Evolutionary conservation across 768 basidiomycete genomes (phyloP).

Genomic region (Nidularia sp.): DNA sequence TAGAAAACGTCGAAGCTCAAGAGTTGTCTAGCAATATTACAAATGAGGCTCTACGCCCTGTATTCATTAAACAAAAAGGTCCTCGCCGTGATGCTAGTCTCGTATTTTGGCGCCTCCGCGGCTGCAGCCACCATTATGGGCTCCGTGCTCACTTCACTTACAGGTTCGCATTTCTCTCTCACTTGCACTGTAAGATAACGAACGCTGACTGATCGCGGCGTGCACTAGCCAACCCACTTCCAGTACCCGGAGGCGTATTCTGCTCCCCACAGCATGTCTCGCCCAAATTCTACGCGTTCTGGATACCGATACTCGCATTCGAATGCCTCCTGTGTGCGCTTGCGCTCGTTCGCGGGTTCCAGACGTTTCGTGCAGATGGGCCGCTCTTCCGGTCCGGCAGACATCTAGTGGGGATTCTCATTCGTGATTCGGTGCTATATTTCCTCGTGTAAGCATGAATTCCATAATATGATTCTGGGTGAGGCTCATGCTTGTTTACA

Average conservation of each 20-base stretch:
- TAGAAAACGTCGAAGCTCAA: neutral
- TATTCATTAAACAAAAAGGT: slow-evolving; percentile 51
- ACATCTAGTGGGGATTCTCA: slow-evolving; percentile 42
- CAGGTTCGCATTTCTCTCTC: slow-evolving; percentile 22
- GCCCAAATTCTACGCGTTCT: slow-evolving; percentile 46
- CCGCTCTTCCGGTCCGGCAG: slow-evolving; percentile 37
- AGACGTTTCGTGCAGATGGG: slow-evolving; percentile 30
- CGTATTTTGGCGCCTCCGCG: slow-evolving; percentile 33
- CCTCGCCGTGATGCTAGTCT: slow-evolving; percentile 37
- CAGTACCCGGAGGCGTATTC: slow-evolving; percentile 21
- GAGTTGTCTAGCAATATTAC: slow-evolving; percentile 18
- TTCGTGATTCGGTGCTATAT: slow-evolving; percentile 54
- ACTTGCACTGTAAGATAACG: neutral
- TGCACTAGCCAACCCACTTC: neutral
- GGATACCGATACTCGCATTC: slow-evolving; percentile 55
- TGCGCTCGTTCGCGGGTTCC: slow-evolving; percentile 46
- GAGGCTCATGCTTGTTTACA: slow-evolving; percentile 11
- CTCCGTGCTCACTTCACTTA: slow-evolving; percentile 30
- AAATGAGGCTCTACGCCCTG: slow-evolving; percentile 61
- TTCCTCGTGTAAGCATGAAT: slow-evolving; percentile 47
- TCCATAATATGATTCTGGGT: neutral
- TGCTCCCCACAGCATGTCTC: slow-evolving; percentile 38
- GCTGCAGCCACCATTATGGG: slow-evolving; percentile 48
- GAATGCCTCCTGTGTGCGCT: slow-evolving; percentile 49
- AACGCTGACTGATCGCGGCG: neutral